A percentile compares a stretch with the other conserved stretches of the same genome.
These are phyloP conservation scores for Claviceps quebecensis DNA, from an alignment of 2,329 filamentous ascomycete genomes.

Conservation along the genomic window DNA sequence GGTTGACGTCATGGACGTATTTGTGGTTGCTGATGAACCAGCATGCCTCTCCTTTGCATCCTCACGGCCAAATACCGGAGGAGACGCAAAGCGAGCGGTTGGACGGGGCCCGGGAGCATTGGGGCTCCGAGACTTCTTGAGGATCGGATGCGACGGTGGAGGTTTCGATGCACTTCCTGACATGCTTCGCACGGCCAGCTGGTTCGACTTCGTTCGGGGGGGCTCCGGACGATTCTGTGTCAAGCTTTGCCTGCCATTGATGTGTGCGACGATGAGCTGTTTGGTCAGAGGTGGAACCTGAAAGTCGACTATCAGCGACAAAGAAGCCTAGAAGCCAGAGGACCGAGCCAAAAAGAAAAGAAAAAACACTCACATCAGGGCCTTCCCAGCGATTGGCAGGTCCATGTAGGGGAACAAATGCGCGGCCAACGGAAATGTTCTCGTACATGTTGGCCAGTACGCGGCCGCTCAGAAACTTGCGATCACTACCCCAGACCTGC, in stretches of 20 bases:
- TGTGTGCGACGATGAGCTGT: constrained; percentile 15
- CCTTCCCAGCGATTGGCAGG: constrained; percentile 40
- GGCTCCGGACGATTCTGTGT: constrained; percentile 7
- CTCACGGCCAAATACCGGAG: constrained; percentile 33
- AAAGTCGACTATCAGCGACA: background rate
- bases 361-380: constrained; percentile 25
- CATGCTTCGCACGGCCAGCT: constrained; percentile 11
- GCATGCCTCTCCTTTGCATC: constrained; percentile 19
- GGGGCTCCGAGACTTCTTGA: constrained; percentile 44
- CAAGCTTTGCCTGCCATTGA: constrained; percentile 7
- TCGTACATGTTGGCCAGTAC: constrained; percentile 41
- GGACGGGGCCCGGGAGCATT: constrained; percentile 39
- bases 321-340: background rate
- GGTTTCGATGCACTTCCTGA: constrained; percentile 31
- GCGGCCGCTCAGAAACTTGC: constrained; percentile 35
- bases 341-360: too few species aligned
- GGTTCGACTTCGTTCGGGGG: constrained; percentile 8
- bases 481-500: constrained; percentile 49
- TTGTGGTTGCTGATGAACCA: constrained; percentile 28
- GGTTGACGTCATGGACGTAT: constrained; percentile 19
- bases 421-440: constrained; percentile 43
- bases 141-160: constrained; percentile 39
- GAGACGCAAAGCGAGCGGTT: constrained; percentile 47
- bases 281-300: constrained; percentile 17
- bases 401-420: constrained; percentile 40